phyloP scores from a whole-genome alignment of 305 asterid species.

The Withania somnifera region DNA sequence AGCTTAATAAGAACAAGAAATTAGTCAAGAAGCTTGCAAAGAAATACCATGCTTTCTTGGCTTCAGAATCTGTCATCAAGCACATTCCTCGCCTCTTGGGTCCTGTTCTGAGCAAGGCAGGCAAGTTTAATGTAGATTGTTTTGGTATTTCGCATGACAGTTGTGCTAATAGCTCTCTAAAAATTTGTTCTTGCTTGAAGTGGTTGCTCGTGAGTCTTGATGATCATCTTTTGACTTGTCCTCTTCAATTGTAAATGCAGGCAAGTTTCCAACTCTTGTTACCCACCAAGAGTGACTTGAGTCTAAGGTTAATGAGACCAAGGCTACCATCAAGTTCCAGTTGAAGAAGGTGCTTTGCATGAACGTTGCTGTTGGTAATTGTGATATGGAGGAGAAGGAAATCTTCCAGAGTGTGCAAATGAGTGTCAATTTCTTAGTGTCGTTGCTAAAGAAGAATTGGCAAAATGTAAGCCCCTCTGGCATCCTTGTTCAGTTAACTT shows the following conservation, averaged over 20 bases:
- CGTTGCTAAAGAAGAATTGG: constrained; percentile 60
- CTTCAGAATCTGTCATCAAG: constrained; percentile 65
- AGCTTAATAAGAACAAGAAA: constrained; percentile 63
- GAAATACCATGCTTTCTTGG: constrained; percentile 63
- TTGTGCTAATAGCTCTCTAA: background rate
- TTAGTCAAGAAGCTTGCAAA: constrained; percentile 66
- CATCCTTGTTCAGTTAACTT: background rate
- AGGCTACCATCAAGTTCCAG: constrained; percentile 61
- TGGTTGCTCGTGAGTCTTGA: background rate
- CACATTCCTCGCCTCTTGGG: constrained; percentile 74
- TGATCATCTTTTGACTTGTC: background rate
- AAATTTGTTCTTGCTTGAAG: background rate
- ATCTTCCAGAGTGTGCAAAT: constrained; percentile 59
- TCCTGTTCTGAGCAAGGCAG: constrained; percentile 78
- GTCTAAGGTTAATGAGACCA: constrained; percentile 52
- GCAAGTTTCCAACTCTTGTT: constrained; percentile 60
- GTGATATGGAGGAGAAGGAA: constrained; percentile 61
- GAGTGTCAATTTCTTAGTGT: constrained; percentile 58
- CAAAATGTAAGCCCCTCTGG: constrained; percentile 38
- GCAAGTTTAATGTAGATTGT: constrained; percentile 21
- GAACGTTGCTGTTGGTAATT: constrained; percentile 73
- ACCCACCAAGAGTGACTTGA: constrained; percentile 57
- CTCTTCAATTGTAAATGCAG: constrained; percentile 14
- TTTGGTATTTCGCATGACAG: background rate
- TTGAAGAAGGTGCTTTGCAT: constrained; percentile 69